Evolutionary conservation across 2,329 filamentous ascomycete genomes (phyloP).

Genomic region (Aciculosporium take): DNA sequence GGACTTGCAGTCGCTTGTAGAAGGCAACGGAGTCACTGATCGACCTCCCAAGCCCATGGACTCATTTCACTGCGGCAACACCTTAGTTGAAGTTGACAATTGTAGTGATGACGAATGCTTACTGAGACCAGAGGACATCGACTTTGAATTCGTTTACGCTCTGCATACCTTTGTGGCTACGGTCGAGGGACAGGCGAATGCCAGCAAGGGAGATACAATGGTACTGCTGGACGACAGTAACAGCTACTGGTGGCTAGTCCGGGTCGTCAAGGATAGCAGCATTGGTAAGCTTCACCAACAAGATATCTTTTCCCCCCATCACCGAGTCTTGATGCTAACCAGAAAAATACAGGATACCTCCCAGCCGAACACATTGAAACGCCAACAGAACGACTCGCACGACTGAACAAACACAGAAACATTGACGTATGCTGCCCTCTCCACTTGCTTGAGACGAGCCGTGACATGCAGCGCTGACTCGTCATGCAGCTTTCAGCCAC

Average conservation of each 20-base stretch:
- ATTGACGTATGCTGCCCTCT: constrained; percentile 58
- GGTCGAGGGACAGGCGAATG: constrained; percentile 95
- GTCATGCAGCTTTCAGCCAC: constrained; percentile 39
- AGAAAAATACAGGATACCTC: constrained; percentile 57
- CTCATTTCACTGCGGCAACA: constrained; percentile 33
- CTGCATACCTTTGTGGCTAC: constrained; percentile 95
- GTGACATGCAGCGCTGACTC: constrained; percentile 10
- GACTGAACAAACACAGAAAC: constrained; percentile 94
- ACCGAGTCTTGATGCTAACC: not conserved
- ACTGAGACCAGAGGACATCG: constrained; percentile 93
- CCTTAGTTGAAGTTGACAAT: constrained; percentile 43
- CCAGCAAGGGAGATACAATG: constrained; percentile 97
- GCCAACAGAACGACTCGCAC: constrained; percentile 81
- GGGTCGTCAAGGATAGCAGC: constrained; percentile 93
- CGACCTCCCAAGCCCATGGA: not conserved
- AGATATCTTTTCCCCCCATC: not conserved
- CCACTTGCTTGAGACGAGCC: not conserved
- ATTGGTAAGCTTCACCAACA: constrained; percentile 42
- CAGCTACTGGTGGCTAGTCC: constrained; percentile 98
- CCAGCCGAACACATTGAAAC: constrained; percentile 98
- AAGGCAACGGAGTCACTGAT: not conserved
- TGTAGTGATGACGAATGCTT: constrained; percentile 72
- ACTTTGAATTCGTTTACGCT: constrained; percentile 98
- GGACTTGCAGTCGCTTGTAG: not conserved
- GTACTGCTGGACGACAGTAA: constrained; percentile 96